Base-by-base conservation (phyloP, 2,329 filamentous ascomycete genomes). In the Paramyrothecium sp. region DNA sequence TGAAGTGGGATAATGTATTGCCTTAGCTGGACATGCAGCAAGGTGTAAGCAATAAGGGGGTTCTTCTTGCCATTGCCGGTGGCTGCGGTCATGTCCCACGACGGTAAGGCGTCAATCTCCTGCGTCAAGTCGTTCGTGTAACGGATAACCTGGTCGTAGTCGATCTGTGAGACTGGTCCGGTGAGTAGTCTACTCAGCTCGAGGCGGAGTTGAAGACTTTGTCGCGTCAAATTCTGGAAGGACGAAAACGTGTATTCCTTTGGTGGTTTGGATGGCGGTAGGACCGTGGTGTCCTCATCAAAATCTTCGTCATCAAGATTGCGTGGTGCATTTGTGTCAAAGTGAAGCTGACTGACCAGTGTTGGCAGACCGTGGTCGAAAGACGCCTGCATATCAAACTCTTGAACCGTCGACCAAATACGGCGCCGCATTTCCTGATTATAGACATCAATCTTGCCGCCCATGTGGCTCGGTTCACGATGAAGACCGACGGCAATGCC, bases 1-100 rank as follows among this genome's bases (percentile, higher is more conserved):
- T 86, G 83, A 7, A 87, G 73, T 1, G 83, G 82, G 59, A 87
- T 82, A 57, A 87, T 85, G 70, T 85, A 87, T 65, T 86, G 83
- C 30, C 82, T 75, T 54, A 87, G 75, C 63, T 87, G 83, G 54
- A 87, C 79, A 65, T 86, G 84, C 13, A 87, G 71, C 20, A 87
- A 70, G 0, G 84, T 85, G 67, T 86, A 84, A 19, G 83, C 82
- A 50, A 86, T 77, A 8, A 85, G 73, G 0, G 83, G 83, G 55
- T 83, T 83, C 65, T 83, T 84, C 50, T 76, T 75, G 34, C 71
- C 71, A 53, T 70, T 71, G 33, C 63, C 67, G 53, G 73, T 71
- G 44, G 73, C 69, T 30, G 63, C 60, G 54, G 75, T 73, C 61
- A 74, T 73, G 30, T 71, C 73, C 84, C 84, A 87, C 0, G 82